Percentiles rank a stretch among this genome's conserved stretches.
Evolutionary conservation across 345 rosid genomes (phyloP).

Genomic region (Camelina neglecta): DNA sequence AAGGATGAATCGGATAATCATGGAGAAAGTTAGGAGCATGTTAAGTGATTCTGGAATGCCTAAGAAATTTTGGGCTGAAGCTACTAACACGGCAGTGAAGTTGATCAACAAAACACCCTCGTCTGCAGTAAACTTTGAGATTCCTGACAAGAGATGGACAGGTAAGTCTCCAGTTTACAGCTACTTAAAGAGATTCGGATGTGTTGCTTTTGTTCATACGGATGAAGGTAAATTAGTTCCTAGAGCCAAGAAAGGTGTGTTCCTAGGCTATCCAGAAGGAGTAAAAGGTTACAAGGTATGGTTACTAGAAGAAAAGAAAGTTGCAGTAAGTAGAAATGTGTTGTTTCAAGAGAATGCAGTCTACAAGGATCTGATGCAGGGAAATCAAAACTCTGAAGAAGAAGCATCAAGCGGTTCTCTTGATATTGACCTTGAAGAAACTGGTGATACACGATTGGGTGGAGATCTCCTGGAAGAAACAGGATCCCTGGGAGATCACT

Average conservation of each 20-base stretch:
- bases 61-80: not conserved
- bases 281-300: too few species aligned
- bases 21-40: not conserved
- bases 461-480: not conserved
- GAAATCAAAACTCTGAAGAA: not conserved
- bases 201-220: not conserved
- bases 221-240: not conserved
- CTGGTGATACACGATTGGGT: not conserved
- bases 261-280: too few species aligned
- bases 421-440: not conserved
- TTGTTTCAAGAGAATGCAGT: not conserved
- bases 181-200: not conserved
- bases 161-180: not conserved
- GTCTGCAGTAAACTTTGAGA: not conserved
- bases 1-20: not conserved
- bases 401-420: not conserved
- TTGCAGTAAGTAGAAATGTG: too few species aligned
- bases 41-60: not conserved
- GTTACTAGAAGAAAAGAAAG: too few species aligned
- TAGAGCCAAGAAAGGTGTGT: not conserved
- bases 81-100: not conserved
- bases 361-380: not conserved
- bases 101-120: not conserved
- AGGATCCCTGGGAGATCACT: not conserved
- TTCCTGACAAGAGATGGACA: not conserved